Conservation (phyloP, 2,329 filamentous ascomycete genomes). For the Grosmannia huntii region DNA sequence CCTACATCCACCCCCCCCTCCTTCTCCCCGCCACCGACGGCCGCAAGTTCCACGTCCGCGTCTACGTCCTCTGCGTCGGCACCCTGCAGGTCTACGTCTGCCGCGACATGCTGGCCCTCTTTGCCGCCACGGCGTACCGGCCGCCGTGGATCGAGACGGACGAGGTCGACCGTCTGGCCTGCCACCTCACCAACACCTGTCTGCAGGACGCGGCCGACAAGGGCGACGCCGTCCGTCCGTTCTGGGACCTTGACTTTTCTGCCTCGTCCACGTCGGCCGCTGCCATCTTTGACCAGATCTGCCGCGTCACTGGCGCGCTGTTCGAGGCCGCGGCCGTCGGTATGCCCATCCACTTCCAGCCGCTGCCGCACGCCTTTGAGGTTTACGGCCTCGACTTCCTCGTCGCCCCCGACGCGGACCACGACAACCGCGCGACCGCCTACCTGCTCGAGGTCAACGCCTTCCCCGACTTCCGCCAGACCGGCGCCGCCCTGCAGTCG, state of each 20-base stretch:
- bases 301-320: slow-evolving; percentile 56
- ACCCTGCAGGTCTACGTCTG: slow-evolving; percentile 76
- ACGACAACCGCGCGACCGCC: slow-evolving; percentile 21
- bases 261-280: slow-evolving; percentile 26
- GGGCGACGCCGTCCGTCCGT: slow-evolving; percentile 48
- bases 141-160: slow-evolving; percentile 38
- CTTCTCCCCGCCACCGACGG: slow-evolving; percentile 49
- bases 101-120: slow-evolving; percentile 82
- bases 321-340: slow-evolving; percentile 78
- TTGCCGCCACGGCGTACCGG: slow-evolving; percentile 62
- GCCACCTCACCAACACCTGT: slow-evolving; percentile 92
- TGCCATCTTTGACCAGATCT: slow-evolving; percentile 62
- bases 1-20: slow-evolving; percentile 83
- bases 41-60: slow-evolving; percentile 89
- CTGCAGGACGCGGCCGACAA: slow-evolving; percentile 53
- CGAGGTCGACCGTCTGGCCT: slow-evolving; percentile 41
- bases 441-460: slow-evolving; percentile 90
- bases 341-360: slow-evolving; percentile 87
- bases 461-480: slow-evolving; percentile 93
- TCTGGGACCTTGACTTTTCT: slow-evolving; percentile 49
- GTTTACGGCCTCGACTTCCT: slow-evolving; percentile 86
- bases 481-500: slow-evolving; percentile 57
- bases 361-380: slow-evolving; percentile 80
- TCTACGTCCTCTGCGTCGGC: slow-evolving; percentile 75
- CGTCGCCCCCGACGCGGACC: slow-evolving; percentile 37